Conservation (phyloP, 1,284 basidiomycete genomes). For the Coriolopsis trogii region DNA sequence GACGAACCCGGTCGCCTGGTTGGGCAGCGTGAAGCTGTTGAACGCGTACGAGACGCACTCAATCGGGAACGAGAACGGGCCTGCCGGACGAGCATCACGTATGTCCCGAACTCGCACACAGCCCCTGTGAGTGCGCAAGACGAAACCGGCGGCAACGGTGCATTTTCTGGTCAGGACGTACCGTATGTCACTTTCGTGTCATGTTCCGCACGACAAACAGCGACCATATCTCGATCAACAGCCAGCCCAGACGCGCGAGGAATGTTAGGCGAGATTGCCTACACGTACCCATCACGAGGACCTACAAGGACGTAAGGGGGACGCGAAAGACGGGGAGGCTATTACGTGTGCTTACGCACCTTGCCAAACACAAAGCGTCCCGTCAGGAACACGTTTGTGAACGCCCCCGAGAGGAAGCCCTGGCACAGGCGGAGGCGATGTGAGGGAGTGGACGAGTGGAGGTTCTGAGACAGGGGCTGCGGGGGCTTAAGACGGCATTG, state of each 20-base stretch:
- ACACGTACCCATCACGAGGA: constrained; percentile 35
- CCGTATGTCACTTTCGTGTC: no score
- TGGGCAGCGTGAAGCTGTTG: constrained; percentile 60
- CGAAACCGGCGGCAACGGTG: no score
- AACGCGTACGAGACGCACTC: constrained; percentile 63
- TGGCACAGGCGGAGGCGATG: constrained; percentile 22
- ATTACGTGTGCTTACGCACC: constrained; percentile 34
- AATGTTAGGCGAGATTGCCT: not conserved
- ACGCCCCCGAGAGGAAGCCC: constrained; percentile 58
- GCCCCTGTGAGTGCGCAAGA: no score
- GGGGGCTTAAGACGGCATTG: constrained; percentile 16
- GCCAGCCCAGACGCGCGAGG: no score
- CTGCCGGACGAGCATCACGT: constrained; percentile 51
- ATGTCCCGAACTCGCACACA: no score
- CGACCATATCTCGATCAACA: no score
- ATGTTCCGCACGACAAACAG: no score
- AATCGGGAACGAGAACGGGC: constrained; percentile 74
- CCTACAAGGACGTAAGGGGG: constrained; percentile 36
- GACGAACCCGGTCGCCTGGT: constrained; percentile 57
- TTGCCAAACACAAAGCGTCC: constrained; percentile 64
- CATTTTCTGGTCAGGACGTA: no score
- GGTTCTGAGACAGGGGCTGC: not conserved
- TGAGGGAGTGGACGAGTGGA: not conserved
- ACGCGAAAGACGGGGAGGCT: not conserved
- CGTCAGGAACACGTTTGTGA: constrained; percentile 57